phyloP scores from a whole-genome alignment of 2,329 filamentous ascomycete species.

The Pestalotiopsis sp. region DNA sequence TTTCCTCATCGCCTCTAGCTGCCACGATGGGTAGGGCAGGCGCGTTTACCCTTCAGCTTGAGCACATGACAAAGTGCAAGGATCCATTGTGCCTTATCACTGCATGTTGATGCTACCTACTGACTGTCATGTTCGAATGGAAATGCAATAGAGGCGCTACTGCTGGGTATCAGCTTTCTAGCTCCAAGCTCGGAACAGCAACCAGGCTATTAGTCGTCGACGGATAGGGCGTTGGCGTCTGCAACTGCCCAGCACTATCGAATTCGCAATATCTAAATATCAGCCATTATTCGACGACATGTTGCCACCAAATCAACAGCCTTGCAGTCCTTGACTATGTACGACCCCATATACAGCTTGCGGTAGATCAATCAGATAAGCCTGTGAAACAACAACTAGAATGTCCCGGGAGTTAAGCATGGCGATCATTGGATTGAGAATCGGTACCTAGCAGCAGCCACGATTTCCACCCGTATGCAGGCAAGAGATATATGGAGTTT shows the following conservation, averaged over 20 bases:
- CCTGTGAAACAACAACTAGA: slow-evolving; percentile 9
- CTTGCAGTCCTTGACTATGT: background rate
- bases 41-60: background rate
- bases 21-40: background rate
- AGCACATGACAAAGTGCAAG: background rate
- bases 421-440: slow-evolving; percentile 27
- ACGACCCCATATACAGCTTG: slow-evolving; percentile 1
- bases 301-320: background rate
- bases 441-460: slow-evolving; percentile 23
- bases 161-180: background rate
- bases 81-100: background rate
- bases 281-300: background rate
- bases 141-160: background rate
- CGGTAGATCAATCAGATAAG: slow-evolving; percentile 1
- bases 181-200: background rate
- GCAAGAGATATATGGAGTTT: background rate
- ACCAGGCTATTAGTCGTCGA: background rate
- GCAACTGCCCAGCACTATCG: background rate
- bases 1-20: slow-evolving; percentile 3
- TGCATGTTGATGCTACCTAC: background rate
- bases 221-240: background rate
- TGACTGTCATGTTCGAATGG: background rate
- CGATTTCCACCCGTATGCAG: slow-evolving; percentile 15
- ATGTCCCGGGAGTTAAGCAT: slow-evolving; percentile 23
- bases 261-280: background rate